Evolutionary conservation across 2,329 filamentous ascomycete genomes (phyloP), one percentile per base, ranked within the genome.

Genomic region (Aspergillus puulaauensis): DNA sequence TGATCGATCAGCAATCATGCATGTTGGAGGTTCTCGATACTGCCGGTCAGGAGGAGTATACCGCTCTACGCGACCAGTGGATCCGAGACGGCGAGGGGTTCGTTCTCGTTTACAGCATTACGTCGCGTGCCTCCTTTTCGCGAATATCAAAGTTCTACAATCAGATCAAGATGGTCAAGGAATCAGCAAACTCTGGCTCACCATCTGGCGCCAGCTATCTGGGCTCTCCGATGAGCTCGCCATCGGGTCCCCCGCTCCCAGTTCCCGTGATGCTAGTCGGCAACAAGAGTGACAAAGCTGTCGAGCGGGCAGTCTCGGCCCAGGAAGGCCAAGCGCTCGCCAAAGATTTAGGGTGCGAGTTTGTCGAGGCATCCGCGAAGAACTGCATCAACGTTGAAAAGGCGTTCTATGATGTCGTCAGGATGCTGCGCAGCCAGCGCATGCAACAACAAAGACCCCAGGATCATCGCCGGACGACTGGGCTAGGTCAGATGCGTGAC

Each of bases 341-440:
- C 55, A 90, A 93, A 69, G 91, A 97, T 70, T 81, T 99, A 40
- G 91, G 91, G 62, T 98, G 95, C 78, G 93, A 97, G 67, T 98
- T 98, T 68, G 92, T 97, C 67, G 93, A 98, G 76, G 93, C 93
- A 2, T 97, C 93, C 6, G 93, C 93, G 37, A 97, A 97, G 80
- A 97, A 96, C 74, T 96, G 93, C 79, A 92, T 97, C 81, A 97
- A 98, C 70, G 93, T 97, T 54, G 95, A 96, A 76, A 98, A 96
- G 82, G 93, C 92, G 33, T 98, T 99, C 72, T 98, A 96, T 77
- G 95, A 99, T 71, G 95, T 99, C 7, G 95, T 98, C 54, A 83
- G 95, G 66, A 90, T 95, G 74, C 81, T 99, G 64, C 88, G 95
- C 66, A 86, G 90, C 68, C 92, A 96, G 77, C 84, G 91, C 68